Percentiles rank a stretch among this genome's conserved stretches.
These are phyloP conservation scores for Ophiostoma tasmaniense DNA, from an alignment of 2,329 filamentous ascomycete genomes.

Conservation along the genomic window DNA sequence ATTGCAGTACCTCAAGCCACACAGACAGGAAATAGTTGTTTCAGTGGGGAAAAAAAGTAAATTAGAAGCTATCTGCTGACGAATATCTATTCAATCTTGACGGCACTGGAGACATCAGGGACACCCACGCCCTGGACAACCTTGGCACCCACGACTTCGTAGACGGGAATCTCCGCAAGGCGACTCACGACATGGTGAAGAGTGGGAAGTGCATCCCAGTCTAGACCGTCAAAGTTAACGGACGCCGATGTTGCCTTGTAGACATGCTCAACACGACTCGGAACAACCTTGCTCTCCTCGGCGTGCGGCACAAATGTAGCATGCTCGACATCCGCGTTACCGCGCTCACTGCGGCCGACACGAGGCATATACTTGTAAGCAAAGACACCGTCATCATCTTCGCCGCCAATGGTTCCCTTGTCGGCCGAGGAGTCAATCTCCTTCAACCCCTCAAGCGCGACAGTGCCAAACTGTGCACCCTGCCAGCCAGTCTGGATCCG, in stretches of 20 bases:
- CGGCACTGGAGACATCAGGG: constrained; percentile 32
- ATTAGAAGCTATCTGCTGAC: neutral
- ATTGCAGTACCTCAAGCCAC: too few relatives aligned
- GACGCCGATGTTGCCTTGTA: constrained; percentile 33
- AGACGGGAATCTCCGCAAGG: constrained; percentile 48
- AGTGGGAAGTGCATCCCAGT: constrained; percentile 50
- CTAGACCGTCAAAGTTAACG: constrained; percentile 39
- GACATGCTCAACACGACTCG: constrained; percentile 27
- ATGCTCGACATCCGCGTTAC: constrained; percentile 47
- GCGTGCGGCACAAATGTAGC: constrained; percentile 33
- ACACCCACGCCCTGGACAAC: constrained; percentile 47
- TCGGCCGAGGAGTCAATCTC: constrained; percentile 16
- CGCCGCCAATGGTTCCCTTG: constrained; percentile 22
- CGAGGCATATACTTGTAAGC: constrained; percentile 50
- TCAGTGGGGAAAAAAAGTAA: neutral
- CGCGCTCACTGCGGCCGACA: constrained; percentile 36
- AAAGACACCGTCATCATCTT: constrained; percentile 42
- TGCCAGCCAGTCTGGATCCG: constrained; percentile 34
- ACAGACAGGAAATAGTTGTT: too few relatives aligned
- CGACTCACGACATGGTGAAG: constrained; percentile 48
- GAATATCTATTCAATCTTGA: neutral
- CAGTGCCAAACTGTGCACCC: constrained; percentile 26
- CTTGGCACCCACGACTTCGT: constrained; percentile 46
- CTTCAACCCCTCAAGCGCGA: constrained; percentile 19
- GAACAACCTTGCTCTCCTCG: constrained; percentile 28